A percentile compares a stretch with the other conserved stretches of the same genome.
phyloP scores from a whole-genome alignment of 768 basidiomycete genomes.

The Lactarius deliciosus region DNA sequence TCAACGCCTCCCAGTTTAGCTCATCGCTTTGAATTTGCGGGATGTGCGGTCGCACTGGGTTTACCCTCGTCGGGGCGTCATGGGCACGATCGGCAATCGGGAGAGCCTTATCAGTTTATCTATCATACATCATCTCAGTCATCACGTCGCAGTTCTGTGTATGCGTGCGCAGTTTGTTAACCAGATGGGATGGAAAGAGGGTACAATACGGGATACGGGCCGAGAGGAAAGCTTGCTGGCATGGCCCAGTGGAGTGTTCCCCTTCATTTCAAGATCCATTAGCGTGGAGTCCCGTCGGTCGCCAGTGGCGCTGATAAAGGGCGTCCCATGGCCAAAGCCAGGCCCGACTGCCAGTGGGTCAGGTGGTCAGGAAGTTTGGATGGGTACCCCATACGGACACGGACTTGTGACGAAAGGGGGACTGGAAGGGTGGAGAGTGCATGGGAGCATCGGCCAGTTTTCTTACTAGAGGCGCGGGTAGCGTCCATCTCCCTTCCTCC shows the following conservation, averaged over 20 bases:
- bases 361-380: not conserved
- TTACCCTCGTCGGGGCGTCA: not conserved
- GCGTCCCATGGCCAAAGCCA: not conserved
- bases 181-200: not conserved
- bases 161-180: not conserved
- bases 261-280: not conserved
- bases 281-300: not conserved
- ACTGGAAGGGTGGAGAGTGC: no score
- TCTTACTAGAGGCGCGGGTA: not conserved
- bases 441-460: not conserved
- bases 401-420: not conserved
- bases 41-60: not conserved
- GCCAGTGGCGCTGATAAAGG: not conserved
- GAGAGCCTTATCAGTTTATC: not conserved
- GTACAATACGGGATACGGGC: not conserved
- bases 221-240: not conserved
- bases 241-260: not conserved
- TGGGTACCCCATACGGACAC: not conserved
- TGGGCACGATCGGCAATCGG: not conserved
- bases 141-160: not conserved
- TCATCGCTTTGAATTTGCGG: not conserved
- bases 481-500: no score
- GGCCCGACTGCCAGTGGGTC: not conserved
- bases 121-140: not conserved
- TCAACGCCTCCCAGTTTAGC: no score